phyloP scores from a whole-genome alignment of 306 rosid species.

The Dalbergia cultrata region DNA sequence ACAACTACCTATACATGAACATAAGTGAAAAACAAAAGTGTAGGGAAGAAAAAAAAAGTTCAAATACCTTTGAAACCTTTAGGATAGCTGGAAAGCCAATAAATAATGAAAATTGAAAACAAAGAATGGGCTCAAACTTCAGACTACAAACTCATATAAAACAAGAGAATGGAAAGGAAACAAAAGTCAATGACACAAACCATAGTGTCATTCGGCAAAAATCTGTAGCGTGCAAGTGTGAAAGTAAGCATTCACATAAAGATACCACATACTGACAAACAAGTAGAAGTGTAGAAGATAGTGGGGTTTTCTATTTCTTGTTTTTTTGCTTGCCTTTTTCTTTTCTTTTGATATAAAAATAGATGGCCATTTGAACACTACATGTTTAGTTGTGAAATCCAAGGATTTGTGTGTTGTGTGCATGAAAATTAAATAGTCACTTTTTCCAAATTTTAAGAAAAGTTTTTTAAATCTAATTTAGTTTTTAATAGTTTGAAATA shows the following conservation, averaged over 20 bases:
- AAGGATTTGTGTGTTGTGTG: conserved; percentile 38
- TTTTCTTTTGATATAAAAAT: conserved; percentile 1
- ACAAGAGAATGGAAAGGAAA: conserved; percentile 40
- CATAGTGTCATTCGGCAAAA: conserved; percentile 46
- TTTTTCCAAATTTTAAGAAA: conserved; percentile 58
- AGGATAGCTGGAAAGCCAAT: conserved; percentile 36
- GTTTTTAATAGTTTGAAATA: conserved; percentile 47
- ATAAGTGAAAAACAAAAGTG: background rate
- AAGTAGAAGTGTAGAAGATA: conserved; percentile 37
- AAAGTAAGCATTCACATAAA: conserved; percentile 40
- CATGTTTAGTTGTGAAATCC: conserved; percentile 57
- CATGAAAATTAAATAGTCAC: conserved; percentile 41
- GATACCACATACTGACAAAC: conserved; percentile 34
- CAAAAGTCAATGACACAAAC: no score
- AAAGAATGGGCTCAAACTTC: conserved; percentile 24
- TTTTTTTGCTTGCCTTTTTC: conserved; percentile 45
- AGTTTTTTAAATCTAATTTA: background rate
- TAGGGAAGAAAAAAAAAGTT: conserved; percentile 38
- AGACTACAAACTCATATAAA: conserved; percentile 3
- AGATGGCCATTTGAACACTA: conserved; percentile 65
- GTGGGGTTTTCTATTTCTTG: conserved; percentile 54
- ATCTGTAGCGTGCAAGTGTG: conserved; percentile 52
- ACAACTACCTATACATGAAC: background rate
- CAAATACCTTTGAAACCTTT: conserved; percentile 51
- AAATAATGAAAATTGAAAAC: conserved; percentile 15